Base-by-base conservation (phyloP, 768 basidiomycete species). In the Lactarius sanguifluus region DNA sequence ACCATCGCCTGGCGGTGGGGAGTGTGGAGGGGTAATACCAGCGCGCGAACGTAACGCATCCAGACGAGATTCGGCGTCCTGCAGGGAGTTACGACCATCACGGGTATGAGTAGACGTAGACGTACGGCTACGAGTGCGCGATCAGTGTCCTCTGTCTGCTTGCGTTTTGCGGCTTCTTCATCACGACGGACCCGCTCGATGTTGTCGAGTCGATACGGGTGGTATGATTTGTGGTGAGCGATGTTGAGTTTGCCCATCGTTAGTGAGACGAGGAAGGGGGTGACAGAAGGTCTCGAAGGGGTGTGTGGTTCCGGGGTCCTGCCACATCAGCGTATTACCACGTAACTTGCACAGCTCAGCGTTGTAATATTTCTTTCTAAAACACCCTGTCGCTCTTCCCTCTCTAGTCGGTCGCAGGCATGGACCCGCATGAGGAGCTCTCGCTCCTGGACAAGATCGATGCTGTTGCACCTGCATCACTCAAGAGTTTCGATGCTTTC, bases 141-240 rank as follows among this genome's bases (percentile, higher is more conserved):
- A 2, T 86, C 91, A 65, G 92, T 90, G 73, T 90, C 86, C 66
- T 84, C 82, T 20, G 83, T 85, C 69, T 91, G 88, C 68, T 89
- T 82, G 45, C 76, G 77, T 2, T 81, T 78, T 16, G 90, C 92
- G 74, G 88, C 90, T 72, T 90, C 92, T 77, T 94, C 92, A 82
- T 94, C 92, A 65, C 73, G 77, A n/a, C 86, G 79, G 1, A 94
- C 91, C 23, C 83, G 84, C 65, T 92, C 91, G 66, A 94, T 91
- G 72, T 94, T 94, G 74, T 94, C 92, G 52, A 87, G 77, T 45
- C 92, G 79, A 73, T 94, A 94, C 0, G 92, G 92, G 70, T 94
- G 92, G 75, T 94, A 94, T 1, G 91, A 92, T 74, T 94, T 94
- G 80, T 93, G 92, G 75, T 94, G 92, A 15, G 92, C 92, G 75